A percentile compares a stretch with the other conserved stretches of the same genome.
Conservation (phyloP, 2,329 filamentous ascomycete genomes). For the Fusarium denticulatum region DNA sequence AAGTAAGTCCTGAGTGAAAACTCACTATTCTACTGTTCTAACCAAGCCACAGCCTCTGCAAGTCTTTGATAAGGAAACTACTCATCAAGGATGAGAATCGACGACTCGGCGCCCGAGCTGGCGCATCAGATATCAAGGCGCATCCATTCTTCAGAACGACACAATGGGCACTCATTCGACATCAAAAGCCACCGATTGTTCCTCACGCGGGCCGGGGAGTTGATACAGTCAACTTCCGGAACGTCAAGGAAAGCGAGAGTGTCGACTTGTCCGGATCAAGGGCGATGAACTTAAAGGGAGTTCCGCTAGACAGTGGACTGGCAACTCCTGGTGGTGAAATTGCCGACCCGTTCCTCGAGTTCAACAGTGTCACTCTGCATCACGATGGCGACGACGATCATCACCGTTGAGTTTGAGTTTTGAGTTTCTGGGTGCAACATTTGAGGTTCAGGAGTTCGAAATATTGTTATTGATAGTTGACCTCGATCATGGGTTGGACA, state of each 20-base stretch:
- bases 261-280: conserved; percentile 80
- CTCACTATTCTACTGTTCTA: neutral
- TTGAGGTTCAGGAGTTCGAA: conserved; percentile 3
- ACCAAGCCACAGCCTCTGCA: conserved; percentile 77
- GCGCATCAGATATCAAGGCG: conserved; percentile 94
- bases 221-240: conserved; percentile 96
- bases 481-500: conserved; percentile 23
- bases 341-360: conserved; percentile 95
- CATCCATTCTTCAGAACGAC: conserved; percentile 97
- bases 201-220: conserved; percentile 89
- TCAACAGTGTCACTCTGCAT: conserved; percentile 97
- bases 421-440: neutral
- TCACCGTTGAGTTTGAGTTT: conserved; percentile 10
- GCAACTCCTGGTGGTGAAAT: conserved; percentile 85
- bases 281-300: conserved; percentile 71
- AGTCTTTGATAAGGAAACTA: conserved; percentile 94
- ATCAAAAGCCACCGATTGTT: conserved; percentile 98
- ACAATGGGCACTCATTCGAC: conserved; percentile 95
- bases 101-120: conserved; percentile 90
- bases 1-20: conserved; percentile 72
- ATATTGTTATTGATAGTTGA: conserved; percentile 13
- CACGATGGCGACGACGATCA: conserved; percentile 86
- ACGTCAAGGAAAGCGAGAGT: conserved; percentile 96
- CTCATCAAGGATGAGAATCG: conserved; percentile 98
- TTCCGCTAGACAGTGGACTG: conserved; percentile 86